Evolutionary conservation across 139 green algal species (phyloP).

Genomic region (Chlorella sp.): DNA sequence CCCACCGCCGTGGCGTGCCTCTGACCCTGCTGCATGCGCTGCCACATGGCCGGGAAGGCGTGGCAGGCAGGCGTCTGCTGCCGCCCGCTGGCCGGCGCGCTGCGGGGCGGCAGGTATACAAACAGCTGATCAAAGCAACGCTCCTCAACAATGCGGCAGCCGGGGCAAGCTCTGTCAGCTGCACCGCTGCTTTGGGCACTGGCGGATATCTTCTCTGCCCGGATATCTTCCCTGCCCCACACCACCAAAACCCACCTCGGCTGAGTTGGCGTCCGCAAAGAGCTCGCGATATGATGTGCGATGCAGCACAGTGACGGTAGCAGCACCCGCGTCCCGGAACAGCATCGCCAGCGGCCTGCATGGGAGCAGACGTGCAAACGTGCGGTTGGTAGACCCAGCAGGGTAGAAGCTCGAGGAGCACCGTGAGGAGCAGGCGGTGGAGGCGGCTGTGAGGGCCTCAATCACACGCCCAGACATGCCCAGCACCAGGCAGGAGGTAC

Average conservation of each 20-base stretch:
- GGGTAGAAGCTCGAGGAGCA: too few species aligned
- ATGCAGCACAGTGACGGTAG: slow-evolving; percentile 84
- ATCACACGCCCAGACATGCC: too few species aligned
- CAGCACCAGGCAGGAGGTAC: too few species aligned
- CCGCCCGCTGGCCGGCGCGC: slow-evolving; percentile 31
- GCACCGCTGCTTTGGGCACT: too few species aligned
- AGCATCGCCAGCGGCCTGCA: slow-evolving; percentile 86
- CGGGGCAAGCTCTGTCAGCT: too few species aligned
- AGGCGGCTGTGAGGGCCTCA: too few species aligned
- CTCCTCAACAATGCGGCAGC: neutral
- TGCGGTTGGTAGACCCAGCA: too few species aligned
- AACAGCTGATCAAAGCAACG: neutral
- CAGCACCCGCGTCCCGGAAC: slow-evolving; percentile 78
- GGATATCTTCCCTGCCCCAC: too few species aligned
- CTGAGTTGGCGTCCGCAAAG: slow-evolving; percentile 39
- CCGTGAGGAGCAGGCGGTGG: too few species aligned
- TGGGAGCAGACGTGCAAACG: too few species aligned
- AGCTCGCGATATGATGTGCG: slow-evolving; percentile 44
- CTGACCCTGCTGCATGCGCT: neutral
- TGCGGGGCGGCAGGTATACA: neutral
- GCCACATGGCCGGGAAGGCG: slow-evolving; percentile 30
- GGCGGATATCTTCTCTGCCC: too few species aligned
- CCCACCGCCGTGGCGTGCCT: neutral
- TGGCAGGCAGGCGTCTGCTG: slow-evolving; percentile 39
- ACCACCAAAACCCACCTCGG: too few species aligned